These are phyloP conservation scores for Trichoderma semiorbis DNA, from an alignment of 2,329 filamentous ascomycete species.

Conservation along the genomic window DNA sequence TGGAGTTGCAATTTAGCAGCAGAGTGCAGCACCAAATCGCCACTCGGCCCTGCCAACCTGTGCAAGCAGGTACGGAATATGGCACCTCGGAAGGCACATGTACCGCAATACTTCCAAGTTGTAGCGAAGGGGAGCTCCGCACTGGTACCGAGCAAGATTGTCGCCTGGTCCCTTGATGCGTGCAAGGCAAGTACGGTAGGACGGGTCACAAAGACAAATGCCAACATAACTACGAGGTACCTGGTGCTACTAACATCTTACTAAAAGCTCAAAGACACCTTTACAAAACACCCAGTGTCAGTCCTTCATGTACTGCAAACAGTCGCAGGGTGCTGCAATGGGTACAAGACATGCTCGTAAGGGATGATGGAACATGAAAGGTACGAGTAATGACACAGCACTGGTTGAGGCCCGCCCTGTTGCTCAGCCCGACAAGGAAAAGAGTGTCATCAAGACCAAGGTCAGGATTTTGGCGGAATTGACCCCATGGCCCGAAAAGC, in stretches of 20 bases:
- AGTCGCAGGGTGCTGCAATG: neutral
- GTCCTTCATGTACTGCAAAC: neutral
- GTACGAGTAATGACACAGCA: neutral
- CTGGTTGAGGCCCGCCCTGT: neutral
- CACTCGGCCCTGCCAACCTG: neutral
- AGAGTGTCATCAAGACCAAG: neutral
- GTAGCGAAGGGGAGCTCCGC: neutral
- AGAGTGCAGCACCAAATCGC: constrained; percentile 6
- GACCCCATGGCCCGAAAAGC: neutral
- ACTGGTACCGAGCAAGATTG: neutral
- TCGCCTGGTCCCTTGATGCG: neutral
- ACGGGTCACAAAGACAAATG: neutral
- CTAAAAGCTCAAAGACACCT: too few species aligned
- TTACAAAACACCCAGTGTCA: too few species aligned
- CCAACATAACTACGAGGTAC: neutral
- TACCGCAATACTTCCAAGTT: neutral
- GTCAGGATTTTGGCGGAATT: neutral
- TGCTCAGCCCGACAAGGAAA: neutral
- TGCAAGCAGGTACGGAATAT: neutral
- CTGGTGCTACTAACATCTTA: neutral
- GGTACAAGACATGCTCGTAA: neutral
- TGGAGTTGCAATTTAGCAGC: constrained; percentile 1
- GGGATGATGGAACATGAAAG: neutral
- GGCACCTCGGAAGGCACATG: neutral
- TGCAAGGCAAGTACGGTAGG: neutral